These are phyloP conservation scores for Chlamydomonas applanata DNA, from an alignment of 139 green algal species.

Conservation along the genomic window DNA sequence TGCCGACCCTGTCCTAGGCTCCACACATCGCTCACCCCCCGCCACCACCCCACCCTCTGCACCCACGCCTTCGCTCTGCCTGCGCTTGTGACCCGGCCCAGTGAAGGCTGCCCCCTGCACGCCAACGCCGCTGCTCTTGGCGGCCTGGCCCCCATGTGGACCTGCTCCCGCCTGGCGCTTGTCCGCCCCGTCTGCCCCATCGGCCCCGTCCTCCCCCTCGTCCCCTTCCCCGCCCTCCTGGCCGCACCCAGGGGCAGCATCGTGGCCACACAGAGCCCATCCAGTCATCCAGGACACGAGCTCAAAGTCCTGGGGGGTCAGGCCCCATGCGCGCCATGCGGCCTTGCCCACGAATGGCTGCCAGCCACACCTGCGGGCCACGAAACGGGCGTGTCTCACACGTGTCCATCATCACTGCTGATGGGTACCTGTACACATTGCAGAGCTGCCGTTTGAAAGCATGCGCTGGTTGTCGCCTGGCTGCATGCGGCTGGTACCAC, in stretches of 20 bases:
- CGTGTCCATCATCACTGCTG: too few species aligned
- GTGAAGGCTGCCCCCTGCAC: too few species aligned
- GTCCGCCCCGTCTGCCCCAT: not conserved
- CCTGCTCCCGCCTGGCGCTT: too few species aligned
- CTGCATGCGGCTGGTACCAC: too few species aligned
- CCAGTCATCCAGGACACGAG: constrained; percentile 71
- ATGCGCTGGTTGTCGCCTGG: too few species aligned
- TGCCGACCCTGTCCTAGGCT: too few species aligned
- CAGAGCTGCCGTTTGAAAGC: too few species aligned
- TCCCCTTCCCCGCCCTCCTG: constrained; percentile 3
- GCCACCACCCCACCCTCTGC: too few species aligned
- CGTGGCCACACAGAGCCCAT: constrained; percentile 78
- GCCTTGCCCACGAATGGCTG: constrained; percentile 63
- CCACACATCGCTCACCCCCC: too few species aligned
- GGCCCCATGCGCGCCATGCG: constrained; percentile 47
- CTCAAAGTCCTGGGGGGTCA: constrained; percentile 74
- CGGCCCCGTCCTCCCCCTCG: not conserved
- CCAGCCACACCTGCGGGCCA: constrained; percentile 46
- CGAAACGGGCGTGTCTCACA: not conserved
- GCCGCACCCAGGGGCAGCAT: constrained; percentile 4
- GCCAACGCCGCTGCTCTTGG: not conserved
- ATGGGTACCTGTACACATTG: too few species aligned
- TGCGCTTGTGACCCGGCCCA: too few species aligned
- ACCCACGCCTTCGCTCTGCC: too few species aligned
- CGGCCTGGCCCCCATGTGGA: not conserved